Percentiles rank a stretch among this genome's conserved stretches.
Conservation (phyloP, 345 rosid species). For the Hevea brasiliensis region DNA sequence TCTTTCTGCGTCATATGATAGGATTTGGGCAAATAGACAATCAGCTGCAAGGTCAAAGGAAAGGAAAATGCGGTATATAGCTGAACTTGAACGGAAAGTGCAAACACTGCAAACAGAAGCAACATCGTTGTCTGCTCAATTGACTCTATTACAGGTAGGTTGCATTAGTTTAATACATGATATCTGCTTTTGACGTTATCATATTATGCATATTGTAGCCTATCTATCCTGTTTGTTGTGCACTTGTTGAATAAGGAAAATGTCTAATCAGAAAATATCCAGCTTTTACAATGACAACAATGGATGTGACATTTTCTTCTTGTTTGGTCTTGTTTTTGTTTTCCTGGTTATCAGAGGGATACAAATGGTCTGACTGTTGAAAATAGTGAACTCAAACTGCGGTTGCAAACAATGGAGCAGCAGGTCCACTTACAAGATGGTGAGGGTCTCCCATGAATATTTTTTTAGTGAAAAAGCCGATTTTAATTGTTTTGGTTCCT, state of each 20-base stretch:
- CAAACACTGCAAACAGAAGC: constrained; percentile 91
- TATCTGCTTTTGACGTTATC: background rate
- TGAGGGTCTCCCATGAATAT: constrained; percentile 28
- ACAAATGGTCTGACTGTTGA: constrained; percentile 76
- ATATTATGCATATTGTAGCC: constrained; percentile 4
- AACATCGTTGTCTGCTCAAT: constrained; percentile 83
- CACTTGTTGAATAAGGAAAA: background rate
- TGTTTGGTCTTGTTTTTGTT: background rate
- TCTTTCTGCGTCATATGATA: constrained; percentile 19
- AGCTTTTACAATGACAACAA: background rate
- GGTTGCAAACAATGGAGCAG: constrained; percentile 87
- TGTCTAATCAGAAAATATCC: constrained; percentile 6
- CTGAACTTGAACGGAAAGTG: constrained; percentile 90
- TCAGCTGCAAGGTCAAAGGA: constrained; percentile 98
- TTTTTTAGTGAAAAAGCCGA: background rate
- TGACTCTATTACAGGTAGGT: constrained; percentile 78
- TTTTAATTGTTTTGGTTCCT: background rate
- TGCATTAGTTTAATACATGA: constrained; percentile 2
- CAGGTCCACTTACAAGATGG: constrained; percentile 89
- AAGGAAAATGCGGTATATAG: constrained; percentile 89
- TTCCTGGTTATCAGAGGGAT: constrained; percentile 61
- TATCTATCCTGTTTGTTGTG: constrained; percentile 5
- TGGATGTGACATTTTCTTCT: background rate
- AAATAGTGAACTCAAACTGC: constrained; percentile 83
- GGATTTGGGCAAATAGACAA: constrained; percentile 98